phyloP scores from a whole-genome alignment of 495 filamentous ascomycete genomes.

The Amphirosellinia nigrospora region DNA sequence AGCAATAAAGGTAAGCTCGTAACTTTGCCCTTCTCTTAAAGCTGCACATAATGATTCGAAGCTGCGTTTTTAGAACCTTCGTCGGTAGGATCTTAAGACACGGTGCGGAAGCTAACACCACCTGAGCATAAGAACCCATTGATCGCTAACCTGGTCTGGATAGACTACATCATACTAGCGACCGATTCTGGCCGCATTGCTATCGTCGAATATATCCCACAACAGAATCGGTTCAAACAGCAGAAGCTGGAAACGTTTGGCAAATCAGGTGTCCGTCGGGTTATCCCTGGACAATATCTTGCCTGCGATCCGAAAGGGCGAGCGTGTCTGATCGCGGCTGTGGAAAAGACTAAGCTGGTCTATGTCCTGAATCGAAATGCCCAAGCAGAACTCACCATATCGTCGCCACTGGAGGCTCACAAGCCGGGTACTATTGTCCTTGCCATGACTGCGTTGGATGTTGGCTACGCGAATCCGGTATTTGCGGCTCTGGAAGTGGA shows the following conservation, averaged over 20 bases:
- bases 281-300: slow-evolving; percentile 93
- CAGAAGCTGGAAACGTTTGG: slow-evolving; percentile 97
- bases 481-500: slow-evolving; percentile 95
- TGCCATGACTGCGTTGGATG: slow-evolving; percentile 83
- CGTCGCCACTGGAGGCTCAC: slow-evolving; percentile 96
- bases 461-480: slow-evolving; percentile 94
- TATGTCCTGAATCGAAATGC: slow-evolving; percentile 97
- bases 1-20: slow-evolving; percentile 88
- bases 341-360: slow-evolving; percentile 99
- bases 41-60: slow-evolving; percentile 94
- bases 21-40: slow-evolving; percentile 54
- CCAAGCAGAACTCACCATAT: slow-evolving; percentile 93
- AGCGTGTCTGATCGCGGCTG: slow-evolving; percentile 89
- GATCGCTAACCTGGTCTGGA: slow-evolving; percentile 72
- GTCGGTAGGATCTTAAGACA: slow-evolving; percentile 47
- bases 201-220: slow-evolving; percentile 88
- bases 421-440: slow-evolving; percentile 93
- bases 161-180: slow-evolving; percentile 95
- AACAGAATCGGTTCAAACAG: slow-evolving; percentile 84
- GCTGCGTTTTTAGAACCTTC: slow-evolving; percentile 56
- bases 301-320: slow-evolving; percentile 94
- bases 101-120: slow-evolving; percentile 33
- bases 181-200: slow-evolving; percentile 95
- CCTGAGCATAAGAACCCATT: not conserved
- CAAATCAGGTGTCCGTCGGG: slow-evolving; percentile 93